A percentile compares a stretch with the other conserved stretches of the same genome.
Conservation (phyloP, 2,329 filamentous ascomycete genomes). For the Gaeumannomyces tritici region DNA sequence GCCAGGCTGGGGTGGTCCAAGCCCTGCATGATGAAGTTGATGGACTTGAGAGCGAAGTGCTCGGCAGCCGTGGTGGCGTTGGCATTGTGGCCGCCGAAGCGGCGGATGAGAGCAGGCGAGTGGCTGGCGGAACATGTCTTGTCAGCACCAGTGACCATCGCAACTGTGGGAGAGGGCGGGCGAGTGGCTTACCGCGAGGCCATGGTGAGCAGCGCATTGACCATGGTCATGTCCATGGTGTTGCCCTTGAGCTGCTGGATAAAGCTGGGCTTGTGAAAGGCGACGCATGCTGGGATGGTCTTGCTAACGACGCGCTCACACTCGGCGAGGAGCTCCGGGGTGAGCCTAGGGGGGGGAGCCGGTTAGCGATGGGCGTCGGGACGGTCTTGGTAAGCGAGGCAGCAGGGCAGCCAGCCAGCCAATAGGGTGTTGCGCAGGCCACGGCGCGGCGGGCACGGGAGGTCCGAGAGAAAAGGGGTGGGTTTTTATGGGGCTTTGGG, state of each 20-base stretch:
- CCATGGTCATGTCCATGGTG: conserved; percentile 43
- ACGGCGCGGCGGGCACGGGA: conserved; percentile 4
- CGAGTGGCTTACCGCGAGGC: conserved; percentile 41
- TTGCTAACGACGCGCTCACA: conserved; percentile 52
- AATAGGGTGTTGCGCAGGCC: background rate
- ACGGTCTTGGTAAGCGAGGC: background rate
- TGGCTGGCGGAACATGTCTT: conserved; percentile 28
- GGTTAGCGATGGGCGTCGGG: background rate
- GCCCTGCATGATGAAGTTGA: conserved; percentile 46
- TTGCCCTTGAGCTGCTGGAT: conserved; percentile 49
- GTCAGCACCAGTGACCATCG: too few relatives aligned
- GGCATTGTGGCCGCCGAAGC: conserved; percentile 40
- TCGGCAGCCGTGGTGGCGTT: conserved; percentile 44
- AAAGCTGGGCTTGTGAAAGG: conserved; percentile 54
- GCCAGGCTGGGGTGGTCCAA: conserved; percentile 49
- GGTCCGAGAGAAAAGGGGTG: conserved; percentile 1
- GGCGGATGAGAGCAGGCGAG: conserved; percentile 45
- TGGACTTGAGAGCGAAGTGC: conserved; percentile 49
- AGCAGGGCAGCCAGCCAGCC: background rate
- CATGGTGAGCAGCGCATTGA: conserved; percentile 48
- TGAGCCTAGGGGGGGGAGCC: conserved; percentile 33
- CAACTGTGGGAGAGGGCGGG: too few relatives aligned
- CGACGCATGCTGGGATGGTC: conserved; percentile 51
- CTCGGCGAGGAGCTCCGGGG: conserved; percentile 47
- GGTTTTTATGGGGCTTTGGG: background rate